phyloP scores from a whole-genome alignment of 2,329 filamentous ascomycete species.

The Neobulgaria alba region DNA sequence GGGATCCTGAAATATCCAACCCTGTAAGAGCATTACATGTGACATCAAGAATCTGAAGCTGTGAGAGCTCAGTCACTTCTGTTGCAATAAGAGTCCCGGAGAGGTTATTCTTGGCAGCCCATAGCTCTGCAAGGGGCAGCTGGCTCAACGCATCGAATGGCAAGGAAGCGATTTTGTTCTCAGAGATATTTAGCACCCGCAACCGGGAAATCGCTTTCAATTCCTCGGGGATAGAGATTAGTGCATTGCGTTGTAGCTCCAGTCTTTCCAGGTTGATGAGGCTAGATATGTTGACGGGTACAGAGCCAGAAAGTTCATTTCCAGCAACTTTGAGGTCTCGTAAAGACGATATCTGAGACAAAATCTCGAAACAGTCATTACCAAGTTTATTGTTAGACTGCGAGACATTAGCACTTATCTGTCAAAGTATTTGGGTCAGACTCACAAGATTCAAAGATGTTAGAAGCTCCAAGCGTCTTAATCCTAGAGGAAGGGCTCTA shows the following conservation, averaged over 20 bases:
- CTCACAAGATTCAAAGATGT: slow-evolving; percentile 75
- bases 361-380: slow-evolving; percentile 61
- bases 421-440: slow-evolving; percentile 8
- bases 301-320: slow-evolving; percentile 61
- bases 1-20: slow-evolving; percentile 16
- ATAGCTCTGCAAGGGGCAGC: slow-evolving; percentile 65
- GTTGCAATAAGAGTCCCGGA: slow-evolving; percentile 62
- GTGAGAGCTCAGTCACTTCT: slow-evolving; percentile 46
- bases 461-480: slow-evolving; percentile 64
- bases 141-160: slow-evolving; percentile 61
- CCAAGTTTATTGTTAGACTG: slow-evolving; percentile 74
- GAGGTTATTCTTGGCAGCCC: slow-evolving; percentile 70
- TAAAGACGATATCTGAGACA: slow-evolving; percentile 64
- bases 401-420: slow-evolving; percentile 2
- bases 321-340: slow-evolving; percentile 75
- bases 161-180: slow-evolving; percentile 66
- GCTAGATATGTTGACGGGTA: slow-evolving; percentile 54
- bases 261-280: slow-evolving; percentile 67
- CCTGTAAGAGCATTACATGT: slow-evolving; percentile 62
- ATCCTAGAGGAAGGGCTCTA: slow-evolving; percentile 61
- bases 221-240: slow-evolving; percentile 60
- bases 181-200: slow-evolving; percentile 67
- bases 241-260: slow-evolving; percentile 72
- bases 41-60: slow-evolving; percentile 68
- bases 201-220: slow-evolving; percentile 61